Percentiles rank a stretch among this genome's conserved stretches.
These are phyloP conservation scores for Salix udensis DNA, from an alignment of 345 rosid species.

Conservation along the genomic window DNA sequence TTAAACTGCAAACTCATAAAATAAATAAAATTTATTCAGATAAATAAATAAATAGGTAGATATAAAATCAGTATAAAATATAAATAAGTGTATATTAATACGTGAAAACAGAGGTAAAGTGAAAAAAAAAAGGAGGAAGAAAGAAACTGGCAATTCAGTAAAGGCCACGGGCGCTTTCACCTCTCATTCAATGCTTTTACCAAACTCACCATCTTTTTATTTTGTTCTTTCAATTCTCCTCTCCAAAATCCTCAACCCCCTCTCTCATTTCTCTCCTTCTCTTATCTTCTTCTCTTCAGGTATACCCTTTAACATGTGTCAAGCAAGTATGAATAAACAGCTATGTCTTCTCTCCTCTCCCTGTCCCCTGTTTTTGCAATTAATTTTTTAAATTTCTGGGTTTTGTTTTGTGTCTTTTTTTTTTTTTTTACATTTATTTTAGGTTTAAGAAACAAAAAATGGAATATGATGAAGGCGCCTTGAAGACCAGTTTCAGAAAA, in stretches of 20 bases:
- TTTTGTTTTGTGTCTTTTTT: neutral
- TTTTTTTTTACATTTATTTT: neutral
- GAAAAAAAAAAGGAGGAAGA: neutral
- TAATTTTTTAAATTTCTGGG: conserved; percentile 8
- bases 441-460: conserved; percentile 35
- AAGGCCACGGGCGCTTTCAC: conserved; percentile 23
- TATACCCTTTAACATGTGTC: neutral
- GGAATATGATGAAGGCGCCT: conserved; percentile 64
- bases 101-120: neutral
- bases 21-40: neutral
- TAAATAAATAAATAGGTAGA: neutral
- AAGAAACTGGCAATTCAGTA: conserved; percentile 31
- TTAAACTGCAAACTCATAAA: too few species aligned
- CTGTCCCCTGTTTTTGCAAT: neutral
- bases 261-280: neutral
- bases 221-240: conserved; percentile 18
- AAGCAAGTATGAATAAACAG: neutral
- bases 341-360: neutral
- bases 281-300: conserved; percentile 14
- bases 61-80: neutral
- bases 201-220: conserved; percentile 45
- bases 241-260: neutral
- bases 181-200: conserved; percentile 61
- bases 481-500: conserved; percentile 57
- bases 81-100: conserved; percentile 1